A percentile compares a stretch with the other conserved stretches of the same genome.
Evolutionary conservation across 2,329 filamentous ascomycete species (phyloP).

Genomic region (Aquanectria penicillioides): DNA sequence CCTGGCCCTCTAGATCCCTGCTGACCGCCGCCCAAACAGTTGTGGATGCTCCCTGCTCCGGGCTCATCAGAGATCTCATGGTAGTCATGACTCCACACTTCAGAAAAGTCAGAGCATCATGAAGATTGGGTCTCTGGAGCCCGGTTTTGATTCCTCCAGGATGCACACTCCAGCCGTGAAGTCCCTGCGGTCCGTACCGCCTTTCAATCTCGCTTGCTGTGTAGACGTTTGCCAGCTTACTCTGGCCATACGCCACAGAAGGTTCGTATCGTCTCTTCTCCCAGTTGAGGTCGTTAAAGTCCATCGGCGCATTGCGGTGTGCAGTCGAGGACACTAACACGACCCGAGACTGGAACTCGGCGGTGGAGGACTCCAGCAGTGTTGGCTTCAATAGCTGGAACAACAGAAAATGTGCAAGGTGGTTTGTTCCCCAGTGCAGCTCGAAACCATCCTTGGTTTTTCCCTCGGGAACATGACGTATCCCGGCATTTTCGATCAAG

Average conservation of each 20-base stretch:
- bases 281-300: conserved; percentile 36
- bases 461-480: conserved; percentile 49
- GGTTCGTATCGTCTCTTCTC: conserved; percentile 40
- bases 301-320: conserved; percentile 23
- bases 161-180: conserved; percentile 54
- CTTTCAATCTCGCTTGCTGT: conserved; percentile 62
- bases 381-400: conserved; percentile 52
- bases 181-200: conserved; percentile 52
- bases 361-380: conserved; percentile 44
- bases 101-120: conserved; percentile 7
- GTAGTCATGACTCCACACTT: not conserved
- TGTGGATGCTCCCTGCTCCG: conserved; percentile 34
- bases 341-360: conserved; percentile 41
- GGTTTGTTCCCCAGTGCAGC: conserved; percentile 54
- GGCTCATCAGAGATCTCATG: conserved; percentile 20
- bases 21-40: conserved; percentile 33
- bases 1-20: conserved; percentile 25
- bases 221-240: conserved; percentile 62
- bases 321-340: conserved; percentile 44
- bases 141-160: conserved; percentile 56
- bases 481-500: conserved; percentile 57
- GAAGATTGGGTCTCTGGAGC: conserved; percentile 1
- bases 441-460: conserved; percentile 54
- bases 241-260: conserved; percentile 55
- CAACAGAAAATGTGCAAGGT: conserved; percentile 56